Conservation (phyloP, 495 filamentous ascomycete species). For the Neurospora terricola region DNA sequence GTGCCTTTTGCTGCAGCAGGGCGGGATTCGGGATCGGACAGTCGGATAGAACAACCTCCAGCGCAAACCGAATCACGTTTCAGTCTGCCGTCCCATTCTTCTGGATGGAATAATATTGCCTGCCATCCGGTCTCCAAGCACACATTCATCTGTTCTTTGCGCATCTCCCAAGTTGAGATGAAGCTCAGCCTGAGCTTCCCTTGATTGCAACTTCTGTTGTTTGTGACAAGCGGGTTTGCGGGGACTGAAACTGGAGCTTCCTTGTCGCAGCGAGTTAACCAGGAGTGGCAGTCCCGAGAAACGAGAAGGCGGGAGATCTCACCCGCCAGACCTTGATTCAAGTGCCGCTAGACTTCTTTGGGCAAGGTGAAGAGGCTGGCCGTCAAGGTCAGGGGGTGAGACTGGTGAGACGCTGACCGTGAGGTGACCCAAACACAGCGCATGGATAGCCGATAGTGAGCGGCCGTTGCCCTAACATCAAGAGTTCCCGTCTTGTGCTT, state of each 20-base stretch:
- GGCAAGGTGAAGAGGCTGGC: background rate
- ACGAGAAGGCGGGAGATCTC: background rate
- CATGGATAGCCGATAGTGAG: background rate
- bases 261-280: background rate
- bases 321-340: background rate
- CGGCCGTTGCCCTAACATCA: background rate
- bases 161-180: background rate
- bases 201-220: background rate
- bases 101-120: background rate
- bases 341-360: background rate
- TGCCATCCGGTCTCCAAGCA: background rate
- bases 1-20: background rate
- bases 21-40: background rate
- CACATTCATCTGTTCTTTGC: background rate
- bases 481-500: background rate
- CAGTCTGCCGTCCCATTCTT: background rate
- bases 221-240: background rate
- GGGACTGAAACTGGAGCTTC: background rate
- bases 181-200: background rate
- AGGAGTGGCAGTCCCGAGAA: background rate
- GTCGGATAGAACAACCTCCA: background rate
- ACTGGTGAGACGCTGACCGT: background rate
- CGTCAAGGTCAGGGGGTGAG: background rate
- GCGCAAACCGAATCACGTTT: background rate
- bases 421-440: background rate